Conservation (phyloP, 148 eudicot species). For the Heliosperma pusillum region DNA sequence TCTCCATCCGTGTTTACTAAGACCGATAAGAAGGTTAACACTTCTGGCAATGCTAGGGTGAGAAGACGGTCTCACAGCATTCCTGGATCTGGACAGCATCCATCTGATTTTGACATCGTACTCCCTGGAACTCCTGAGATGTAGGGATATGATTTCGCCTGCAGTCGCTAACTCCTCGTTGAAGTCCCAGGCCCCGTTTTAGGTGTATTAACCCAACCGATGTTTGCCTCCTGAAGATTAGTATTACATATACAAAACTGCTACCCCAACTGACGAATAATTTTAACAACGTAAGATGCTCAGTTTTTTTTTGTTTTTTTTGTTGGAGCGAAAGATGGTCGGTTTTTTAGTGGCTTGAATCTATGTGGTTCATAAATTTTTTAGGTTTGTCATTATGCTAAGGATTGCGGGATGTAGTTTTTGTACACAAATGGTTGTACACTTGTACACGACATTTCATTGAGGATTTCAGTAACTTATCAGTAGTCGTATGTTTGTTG, state of each 20-base stretch:
- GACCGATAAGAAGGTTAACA: constrained; percentile 31
- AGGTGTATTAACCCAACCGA: not conserved
- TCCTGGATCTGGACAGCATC: constrained; percentile 45
- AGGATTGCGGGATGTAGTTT: not conserved
- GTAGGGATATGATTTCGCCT: constrained; percentile 6
- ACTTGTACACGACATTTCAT: no score
- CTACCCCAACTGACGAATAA: not conserved
- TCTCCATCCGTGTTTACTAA: constrained; percentile 26
- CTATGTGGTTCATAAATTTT: not conserved
- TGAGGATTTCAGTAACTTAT: no score
- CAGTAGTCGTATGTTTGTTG: no score
- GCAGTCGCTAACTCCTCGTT: not conserved
- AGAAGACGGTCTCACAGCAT: constrained; percentile 67
- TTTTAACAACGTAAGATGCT: no score
- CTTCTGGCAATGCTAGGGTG: constrained; percentile 36
- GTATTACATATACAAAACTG: no score
- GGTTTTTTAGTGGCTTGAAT: not conserved
- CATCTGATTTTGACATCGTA: constrained; percentile 24
- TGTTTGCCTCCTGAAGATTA: no score
- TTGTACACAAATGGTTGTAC: not conserved
- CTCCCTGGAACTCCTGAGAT: constrained; percentile 16
- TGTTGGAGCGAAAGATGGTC: not conserved
- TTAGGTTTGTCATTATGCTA: not conserved
- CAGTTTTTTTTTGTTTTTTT: not conserved
- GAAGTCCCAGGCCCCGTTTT: no score